phyloP scores from a whole-genome alignment of 106 monocot genomes.

The Narthecium ossifragum region DNA sequence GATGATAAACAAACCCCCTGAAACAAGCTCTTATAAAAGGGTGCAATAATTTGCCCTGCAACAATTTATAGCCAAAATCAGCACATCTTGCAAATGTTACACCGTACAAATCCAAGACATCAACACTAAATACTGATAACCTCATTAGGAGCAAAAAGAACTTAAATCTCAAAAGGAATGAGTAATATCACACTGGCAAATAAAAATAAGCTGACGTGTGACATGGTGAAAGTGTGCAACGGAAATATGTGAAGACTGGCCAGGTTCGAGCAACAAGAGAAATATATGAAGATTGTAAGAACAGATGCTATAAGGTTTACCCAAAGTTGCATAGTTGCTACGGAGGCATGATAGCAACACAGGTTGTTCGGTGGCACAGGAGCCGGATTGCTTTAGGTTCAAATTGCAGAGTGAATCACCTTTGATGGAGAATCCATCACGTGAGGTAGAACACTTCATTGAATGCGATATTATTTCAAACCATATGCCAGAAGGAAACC shows the following conservation, averaged over 20 bases:
- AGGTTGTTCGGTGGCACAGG: neutral
- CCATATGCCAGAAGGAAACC: slow-evolving; percentile 89
- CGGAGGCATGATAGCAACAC: slow-evolving; percentile 40
- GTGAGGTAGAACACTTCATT: neutral
- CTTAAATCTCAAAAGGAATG: neutral
- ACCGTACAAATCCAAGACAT: neutral
- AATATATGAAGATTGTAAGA: neutral
- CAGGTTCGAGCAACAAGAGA: neutral
- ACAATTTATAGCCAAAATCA: neutral
- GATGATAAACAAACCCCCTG: slow-evolving; percentile 22
- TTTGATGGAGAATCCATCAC: slow-evolving; percentile 1
- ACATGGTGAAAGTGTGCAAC: neutral
- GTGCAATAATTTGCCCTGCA: slow-evolving; percentile 55
- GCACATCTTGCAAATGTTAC: neutral
- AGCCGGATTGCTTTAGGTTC: neutral
- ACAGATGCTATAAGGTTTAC: slow-evolving; percentile 26
- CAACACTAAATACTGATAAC: no score
- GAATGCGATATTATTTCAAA: slow-evolving; percentile 27
- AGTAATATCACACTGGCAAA: neutral
- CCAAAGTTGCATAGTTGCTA: slow-evolving; percentile 66
- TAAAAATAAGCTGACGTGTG: neutral
- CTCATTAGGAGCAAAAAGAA: no score
- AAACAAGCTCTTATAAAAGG: slow-evolving; percentile 37
- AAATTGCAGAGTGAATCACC: neutral
- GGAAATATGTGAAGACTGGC: neutral